Conservation (phyloP, 768 basidiomycete species). For the Mycena pura region DNA sequence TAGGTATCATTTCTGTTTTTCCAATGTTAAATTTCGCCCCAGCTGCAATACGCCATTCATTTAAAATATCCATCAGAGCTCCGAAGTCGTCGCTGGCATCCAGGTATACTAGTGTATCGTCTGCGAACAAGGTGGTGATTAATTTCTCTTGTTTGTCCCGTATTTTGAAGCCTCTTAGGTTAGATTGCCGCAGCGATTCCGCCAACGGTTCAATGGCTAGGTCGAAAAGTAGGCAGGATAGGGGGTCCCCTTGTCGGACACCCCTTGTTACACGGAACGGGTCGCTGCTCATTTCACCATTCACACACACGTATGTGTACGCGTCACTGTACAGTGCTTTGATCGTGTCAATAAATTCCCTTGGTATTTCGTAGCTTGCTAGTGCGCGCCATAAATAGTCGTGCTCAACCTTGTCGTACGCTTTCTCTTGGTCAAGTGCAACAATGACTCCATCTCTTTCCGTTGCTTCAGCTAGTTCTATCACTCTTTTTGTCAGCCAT, state of each 20-base stretch:
- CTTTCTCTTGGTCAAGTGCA: too few relatives aligned
- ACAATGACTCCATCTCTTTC: too few relatives aligned
- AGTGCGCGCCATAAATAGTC: slow-evolving; percentile 1
- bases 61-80: neutral
- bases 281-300: slow-evolving; percentile 18
- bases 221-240: slow-evolving; percentile 4
- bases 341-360: slow-evolving; percentile 15
- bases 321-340: slow-evolving; percentile 18
- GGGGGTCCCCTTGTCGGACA: slow-evolving; percentile 37
- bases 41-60: too few relatives aligned
- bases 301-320: slow-evolving; percentile 17
- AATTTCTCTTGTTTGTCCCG: slow-evolving; percentile 9
- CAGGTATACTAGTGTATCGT: slow-evolving; percentile 31
- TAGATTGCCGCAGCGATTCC: too few relatives aligned
- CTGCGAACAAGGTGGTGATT: slow-evolving; percentile 29
- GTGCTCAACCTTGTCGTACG: slow-evolving; percentile 10
- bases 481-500: too few relatives aligned
- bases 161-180: slow-evolving; percentile 27
- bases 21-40: slow-evolving; percentile 31
- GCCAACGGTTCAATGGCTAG: slow-evolving; percentile 29
- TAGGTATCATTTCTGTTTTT: slow-evolving; percentile 31
- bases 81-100: neutral
- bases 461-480: too few relatives aligned
- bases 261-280: slow-evolving; percentile 15
- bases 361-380: slow-evolving; percentile 6